Percentiles rank a stretch among this genome's conserved stretches.
Evolutionary conservation across 768 basidiomycete species (phyloP).

Genomic region (Kondoa subrosea): DNA sequence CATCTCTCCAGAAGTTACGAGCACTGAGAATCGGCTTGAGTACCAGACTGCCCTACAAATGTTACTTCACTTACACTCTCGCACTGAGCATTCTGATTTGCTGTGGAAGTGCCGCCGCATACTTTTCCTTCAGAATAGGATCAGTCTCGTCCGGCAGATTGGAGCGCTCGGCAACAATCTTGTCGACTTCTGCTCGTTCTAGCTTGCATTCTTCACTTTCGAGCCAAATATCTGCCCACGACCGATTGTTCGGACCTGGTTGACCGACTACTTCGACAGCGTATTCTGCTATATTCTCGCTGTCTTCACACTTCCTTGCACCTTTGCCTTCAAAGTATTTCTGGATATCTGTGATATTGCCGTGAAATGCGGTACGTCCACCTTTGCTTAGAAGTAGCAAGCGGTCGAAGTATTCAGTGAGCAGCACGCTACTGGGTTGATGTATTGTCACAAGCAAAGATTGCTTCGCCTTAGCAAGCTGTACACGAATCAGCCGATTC

Average conservation of each 20-base stretch:
- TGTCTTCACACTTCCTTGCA: not conserved
- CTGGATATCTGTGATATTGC: constrained; percentile 1
- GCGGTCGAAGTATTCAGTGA: not conserved
- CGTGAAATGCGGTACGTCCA: not conserved
- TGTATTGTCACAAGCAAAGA: not conserved
- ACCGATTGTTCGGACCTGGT: not conserved
- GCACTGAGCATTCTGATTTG: not conserved
- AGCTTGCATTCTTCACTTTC: not conserved
- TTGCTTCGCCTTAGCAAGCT: not conserved
- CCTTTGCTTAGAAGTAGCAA: not conserved
- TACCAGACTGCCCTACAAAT: too few relatives aligned
- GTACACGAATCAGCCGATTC: not conserved
- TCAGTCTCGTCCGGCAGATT: not conserved
- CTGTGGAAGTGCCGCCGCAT: not conserved
- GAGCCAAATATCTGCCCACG: not conserved
- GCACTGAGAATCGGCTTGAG: too few relatives aligned
- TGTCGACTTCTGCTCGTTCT: not conserved
- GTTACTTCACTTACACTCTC: too few relatives aligned
- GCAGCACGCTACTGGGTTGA: not conserved
- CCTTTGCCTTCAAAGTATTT: not conserved
- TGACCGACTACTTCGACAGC: not conserved
- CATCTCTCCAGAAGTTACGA: constrained; percentile 1
- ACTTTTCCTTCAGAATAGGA: not conserved
- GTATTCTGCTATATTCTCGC: not conserved
- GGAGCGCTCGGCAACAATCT: not conserved